Percentiles rank a stretch among this genome's conserved stretches.
Evolutionary conservation across 169 alveolate species (phyloP).

Genomic region (Babesia ovis): DNA sequence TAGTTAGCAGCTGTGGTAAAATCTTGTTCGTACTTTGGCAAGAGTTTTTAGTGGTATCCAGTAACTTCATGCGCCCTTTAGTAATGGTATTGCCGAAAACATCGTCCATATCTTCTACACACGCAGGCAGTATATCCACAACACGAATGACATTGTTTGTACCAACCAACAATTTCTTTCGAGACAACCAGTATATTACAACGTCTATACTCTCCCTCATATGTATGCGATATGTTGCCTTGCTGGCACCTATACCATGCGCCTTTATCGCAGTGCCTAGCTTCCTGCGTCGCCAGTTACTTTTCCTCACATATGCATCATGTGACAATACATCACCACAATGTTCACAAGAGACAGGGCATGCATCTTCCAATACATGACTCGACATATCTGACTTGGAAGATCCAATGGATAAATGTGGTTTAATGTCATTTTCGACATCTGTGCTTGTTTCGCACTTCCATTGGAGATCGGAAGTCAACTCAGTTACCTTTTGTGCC

Average conservation of each 20-base stretch:
- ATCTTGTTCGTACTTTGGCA: not conserved
- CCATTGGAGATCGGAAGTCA: too few species aligned
- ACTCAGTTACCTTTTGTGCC: too few species aligned
- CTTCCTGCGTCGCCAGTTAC: too few species aligned
- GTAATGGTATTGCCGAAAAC: not conserved
- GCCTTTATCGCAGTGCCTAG: not conserved
- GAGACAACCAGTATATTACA: constrained; percentile 12
- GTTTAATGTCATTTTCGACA: too few species aligned
- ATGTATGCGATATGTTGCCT: not conserved
- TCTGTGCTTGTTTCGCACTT: too few species aligned
- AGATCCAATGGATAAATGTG: too few species aligned
- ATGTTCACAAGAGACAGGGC: too few species aligned
- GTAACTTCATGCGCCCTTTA: not conserved
- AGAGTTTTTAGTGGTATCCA: not conserved
- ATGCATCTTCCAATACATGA: too few species aligned
- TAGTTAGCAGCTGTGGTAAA: not conserved
- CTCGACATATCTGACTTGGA: too few species aligned
- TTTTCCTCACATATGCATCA: too few species aligned
- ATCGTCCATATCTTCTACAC: not conserved
- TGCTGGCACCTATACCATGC: not conserved
- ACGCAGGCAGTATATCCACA: constrained; percentile 10
- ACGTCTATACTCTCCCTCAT: not conserved
- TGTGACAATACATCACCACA: too few species aligned
- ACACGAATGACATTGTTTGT: not conserved
- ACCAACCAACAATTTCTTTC: constrained; percentile 6